These are phyloP conservation scores for Garcia nutans DNA, from an alignment of 345 rosid species.

Conservation along the genomic window DNA sequence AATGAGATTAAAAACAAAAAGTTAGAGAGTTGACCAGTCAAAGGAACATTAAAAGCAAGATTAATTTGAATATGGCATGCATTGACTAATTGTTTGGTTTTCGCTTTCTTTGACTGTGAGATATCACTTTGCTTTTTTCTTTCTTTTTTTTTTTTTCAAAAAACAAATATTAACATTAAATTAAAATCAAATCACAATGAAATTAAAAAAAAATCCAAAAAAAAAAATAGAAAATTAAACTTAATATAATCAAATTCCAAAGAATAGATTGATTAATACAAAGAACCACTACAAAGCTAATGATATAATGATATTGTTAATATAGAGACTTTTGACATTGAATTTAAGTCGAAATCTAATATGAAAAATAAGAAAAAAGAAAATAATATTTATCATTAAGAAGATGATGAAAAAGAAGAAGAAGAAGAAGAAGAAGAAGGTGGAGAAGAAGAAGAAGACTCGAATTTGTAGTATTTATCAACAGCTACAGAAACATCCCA, in stretches of 20 bases:
- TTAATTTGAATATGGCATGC: slow-evolving; percentile 37
- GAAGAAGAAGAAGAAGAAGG: background rate
- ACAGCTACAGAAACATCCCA: slow-evolving; percentile 89
- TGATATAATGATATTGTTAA: too few species aligned
- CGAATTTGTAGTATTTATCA: slow-evolving; percentile 82
- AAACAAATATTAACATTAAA: background rate
- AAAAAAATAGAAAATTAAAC: background rate
- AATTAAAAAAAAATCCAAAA: background rate
- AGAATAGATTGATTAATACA: slow-evolving; percentile 2
- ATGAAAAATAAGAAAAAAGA: too few species aligned
- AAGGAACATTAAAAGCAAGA: slow-evolving; percentile 33
- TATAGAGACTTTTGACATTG: too few species aligned
- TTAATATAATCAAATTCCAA: slow-evolving; percentile 2
- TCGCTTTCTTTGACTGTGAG: slow-evolving; percentile 25
- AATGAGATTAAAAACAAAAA: background rate
- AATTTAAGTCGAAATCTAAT: too few species aligned
- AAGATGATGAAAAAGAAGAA: slow-evolving; percentile 10
- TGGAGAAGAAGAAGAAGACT: slow-evolving; percentile 38
- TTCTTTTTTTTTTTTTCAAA: too few species aligned
- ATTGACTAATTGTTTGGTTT: slow-evolving; percentile 29
- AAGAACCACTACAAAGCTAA: background rate
- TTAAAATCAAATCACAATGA: background rate
- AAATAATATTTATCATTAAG: background rate
- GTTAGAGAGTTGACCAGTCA: slow-evolving; percentile 45
- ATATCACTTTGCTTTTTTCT: too few species aligned